Evolutionary conservation across 257 asterid genomes (phyloP).

Genomic region (Nicotiana sylvestris): DNA sequence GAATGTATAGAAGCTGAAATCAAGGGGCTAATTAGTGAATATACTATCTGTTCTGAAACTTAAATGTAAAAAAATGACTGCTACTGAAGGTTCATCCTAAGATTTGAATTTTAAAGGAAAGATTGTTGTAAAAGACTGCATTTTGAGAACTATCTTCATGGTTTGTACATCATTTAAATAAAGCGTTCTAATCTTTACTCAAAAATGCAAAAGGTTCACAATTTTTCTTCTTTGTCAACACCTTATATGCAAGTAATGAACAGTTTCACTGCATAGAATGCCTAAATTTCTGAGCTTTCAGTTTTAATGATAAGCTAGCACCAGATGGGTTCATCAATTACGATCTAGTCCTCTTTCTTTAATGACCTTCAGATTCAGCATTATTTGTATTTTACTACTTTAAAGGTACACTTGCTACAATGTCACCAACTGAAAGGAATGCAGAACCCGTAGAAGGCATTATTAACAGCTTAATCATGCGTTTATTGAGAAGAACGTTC

Average conservation of each 20-base stretch:
- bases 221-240: not conserved
- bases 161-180: not conserved
- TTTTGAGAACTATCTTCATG: not conserved
- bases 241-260: not conserved
- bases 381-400: not conserved
- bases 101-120: not conserved
- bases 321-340: not conserved
- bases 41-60: not conserved
- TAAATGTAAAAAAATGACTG: not conserved
- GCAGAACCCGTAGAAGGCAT: conserved; percentile 56
- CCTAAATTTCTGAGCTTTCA: not conserved
- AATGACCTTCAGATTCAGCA: not conserved
- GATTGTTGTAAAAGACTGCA: not conserved
- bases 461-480: conserved; percentile 58
- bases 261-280: not conserved
- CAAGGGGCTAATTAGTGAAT: not conserved
- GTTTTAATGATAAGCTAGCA: not conserved
- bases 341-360: not conserved
- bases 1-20: not conserved
- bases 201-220: not conserved
- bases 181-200: not conserved
- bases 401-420: conserved; percentile 61
- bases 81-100: not conserved
- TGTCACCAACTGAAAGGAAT: conserved; percentile 34
- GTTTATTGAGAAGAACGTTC: conserved; percentile 70